phyloP scores from a whole-genome alignment of 805 yeast species.

The Cyberlindnera saturnus region DNA sequence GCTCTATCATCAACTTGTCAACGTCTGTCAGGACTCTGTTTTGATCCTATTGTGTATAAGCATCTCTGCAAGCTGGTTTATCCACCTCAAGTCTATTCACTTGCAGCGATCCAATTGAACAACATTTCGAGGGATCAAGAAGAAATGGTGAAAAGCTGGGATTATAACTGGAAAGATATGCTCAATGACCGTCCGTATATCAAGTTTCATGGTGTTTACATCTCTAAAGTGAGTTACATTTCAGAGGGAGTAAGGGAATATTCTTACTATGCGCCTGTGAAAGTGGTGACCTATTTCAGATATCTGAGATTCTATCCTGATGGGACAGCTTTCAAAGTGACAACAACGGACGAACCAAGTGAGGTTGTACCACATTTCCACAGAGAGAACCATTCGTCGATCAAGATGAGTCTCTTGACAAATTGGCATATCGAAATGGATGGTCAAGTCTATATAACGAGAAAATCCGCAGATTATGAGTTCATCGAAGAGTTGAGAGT shows the following conservation, averaged over 20 bases:
- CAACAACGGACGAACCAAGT: conserved; percentile 68
- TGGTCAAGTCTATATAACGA: conserved; percentile 46
- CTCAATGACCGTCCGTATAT: conserved; percentile 60
- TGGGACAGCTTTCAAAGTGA: conserved; percentile 65
- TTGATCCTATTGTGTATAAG: conserved; percentile 46
- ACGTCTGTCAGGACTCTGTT: conserved; percentile 50
- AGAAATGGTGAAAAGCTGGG: conserved; percentile 35
- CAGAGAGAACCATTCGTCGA: conserved; percentile 27
- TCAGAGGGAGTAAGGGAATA: conserved; percentile 76
- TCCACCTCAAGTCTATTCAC: conserved; percentile 47
- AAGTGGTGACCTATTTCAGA: conserved; percentile 83
- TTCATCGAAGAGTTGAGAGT: conserved; percentile 62
- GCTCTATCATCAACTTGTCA: conserved; percentile 54
- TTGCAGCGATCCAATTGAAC: conserved; percentile 32
- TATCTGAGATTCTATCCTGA: conserved; percentile 76
- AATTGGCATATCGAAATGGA: conserved; percentile 45
- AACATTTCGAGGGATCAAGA: conserved; percentile 29
- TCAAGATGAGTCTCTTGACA: conserved; percentile 28
- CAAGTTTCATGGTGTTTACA: conserved; percentile 78
- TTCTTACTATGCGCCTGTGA: conserved; percentile 63
- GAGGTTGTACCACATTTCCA: conserved; percentile 53
- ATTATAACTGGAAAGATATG: conserved; percentile 31
- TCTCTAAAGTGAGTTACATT: conserved; percentile 77
- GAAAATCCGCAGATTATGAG: conserved; percentile 53
- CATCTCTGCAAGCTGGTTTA: conserved; percentile 44